Evolutionary conservation across 78 protist genomes (phyloP).

Genomic region (Dictyostelium discoideum): DNA sequence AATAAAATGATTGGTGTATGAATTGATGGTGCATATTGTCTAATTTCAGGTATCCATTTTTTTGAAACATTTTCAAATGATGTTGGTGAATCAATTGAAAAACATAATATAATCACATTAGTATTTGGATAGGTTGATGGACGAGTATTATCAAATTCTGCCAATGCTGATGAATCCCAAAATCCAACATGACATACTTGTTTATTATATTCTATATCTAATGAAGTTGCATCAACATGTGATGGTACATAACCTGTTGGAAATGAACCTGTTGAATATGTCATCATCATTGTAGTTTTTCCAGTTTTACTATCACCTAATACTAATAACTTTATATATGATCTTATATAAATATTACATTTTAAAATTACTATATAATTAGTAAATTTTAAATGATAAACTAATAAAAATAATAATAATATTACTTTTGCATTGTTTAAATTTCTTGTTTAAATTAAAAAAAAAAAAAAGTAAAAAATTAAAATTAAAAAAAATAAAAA

Average conservation of each 20-base stretch:
- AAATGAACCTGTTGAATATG: slow-evolving; percentile 10
- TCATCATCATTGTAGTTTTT: not conserved
- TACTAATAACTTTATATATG: not conserved
- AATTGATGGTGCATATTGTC: slow-evolving; percentile 76
- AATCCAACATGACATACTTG: slow-evolving; percentile 24
- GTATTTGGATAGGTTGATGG: slow-evolving; percentile 83
- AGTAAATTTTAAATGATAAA: no score
- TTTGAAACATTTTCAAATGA: slow-evolving; percentile 84
- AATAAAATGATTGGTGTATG: slow-evolving; percentile 88
- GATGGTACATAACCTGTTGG: slow-evolving; percentile 83
- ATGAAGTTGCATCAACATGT: slow-evolving; percentile 29
- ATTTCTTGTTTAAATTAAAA: no score
- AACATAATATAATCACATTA: slow-evolving; percentile 40
- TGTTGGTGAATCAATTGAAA: slow-evolving; percentile 59
- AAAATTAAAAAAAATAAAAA: no score
- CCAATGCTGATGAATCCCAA: slow-evolving; percentile 82
- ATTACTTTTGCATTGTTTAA: no score
- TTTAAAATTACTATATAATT: no score
- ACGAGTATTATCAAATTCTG: slow-evolving; percentile 62
- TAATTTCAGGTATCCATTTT: slow-evolving; percentile 21
- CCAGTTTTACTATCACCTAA: not conserved
- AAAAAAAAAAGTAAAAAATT: no score
- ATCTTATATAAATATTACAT: no score
- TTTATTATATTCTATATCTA: not conserved
- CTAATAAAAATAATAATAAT: no score